Conservation (phyloP, 306 rosid species). For the Parietaria judaica region DNA sequence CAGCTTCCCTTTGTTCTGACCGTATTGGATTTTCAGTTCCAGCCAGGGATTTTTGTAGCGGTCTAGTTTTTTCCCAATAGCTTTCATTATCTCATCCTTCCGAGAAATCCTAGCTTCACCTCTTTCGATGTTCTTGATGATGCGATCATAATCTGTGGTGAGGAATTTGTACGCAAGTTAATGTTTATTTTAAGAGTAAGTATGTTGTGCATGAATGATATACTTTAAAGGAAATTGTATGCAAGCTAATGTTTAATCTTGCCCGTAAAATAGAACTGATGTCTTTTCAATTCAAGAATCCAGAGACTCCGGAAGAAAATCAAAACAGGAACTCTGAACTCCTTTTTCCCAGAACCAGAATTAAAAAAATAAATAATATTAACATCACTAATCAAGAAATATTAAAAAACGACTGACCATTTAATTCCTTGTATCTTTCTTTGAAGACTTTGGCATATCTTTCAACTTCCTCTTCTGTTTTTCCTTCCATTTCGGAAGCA, state of each 20-base stretch:
- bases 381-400: too few relatives aligned
- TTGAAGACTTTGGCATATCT: slow-evolving; percentile 82
- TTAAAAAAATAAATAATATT: neutral
- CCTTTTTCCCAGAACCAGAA: too few relatives aligned
- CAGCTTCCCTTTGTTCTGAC: slow-evolving; percentile 95
- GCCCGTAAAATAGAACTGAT: too few relatives aligned
- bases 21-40: slow-evolving; percentile 90
- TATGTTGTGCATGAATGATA: neutral
- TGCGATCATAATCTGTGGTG: slow-evolving; percentile 77
- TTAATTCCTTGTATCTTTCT: slow-evolving; percentile 89
- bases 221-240: neutral
- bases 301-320: too few relatives aligned
- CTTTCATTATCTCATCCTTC: slow-evolving; percentile 97
- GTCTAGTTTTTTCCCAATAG: slow-evolving; percentile 93
- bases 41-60: slow-evolving; percentile 99
- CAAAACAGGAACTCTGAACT: too few relatives aligned
- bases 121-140: slow-evolving; percentile 93
- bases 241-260: too few relatives aligned
- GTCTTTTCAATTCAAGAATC: too few relatives aligned
- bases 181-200: neutral
- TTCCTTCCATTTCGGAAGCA: slow-evolving; percentile 96
- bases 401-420: slow-evolving; percentile 46
- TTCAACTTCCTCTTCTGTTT: slow-evolving; percentile 92
- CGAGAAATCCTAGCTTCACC: slow-evolving; percentile 97
- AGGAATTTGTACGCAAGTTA: neutral